Base-by-base conservation (phyloP, 306 rosid genomes). In the Dalbergia oliveri region DNA sequence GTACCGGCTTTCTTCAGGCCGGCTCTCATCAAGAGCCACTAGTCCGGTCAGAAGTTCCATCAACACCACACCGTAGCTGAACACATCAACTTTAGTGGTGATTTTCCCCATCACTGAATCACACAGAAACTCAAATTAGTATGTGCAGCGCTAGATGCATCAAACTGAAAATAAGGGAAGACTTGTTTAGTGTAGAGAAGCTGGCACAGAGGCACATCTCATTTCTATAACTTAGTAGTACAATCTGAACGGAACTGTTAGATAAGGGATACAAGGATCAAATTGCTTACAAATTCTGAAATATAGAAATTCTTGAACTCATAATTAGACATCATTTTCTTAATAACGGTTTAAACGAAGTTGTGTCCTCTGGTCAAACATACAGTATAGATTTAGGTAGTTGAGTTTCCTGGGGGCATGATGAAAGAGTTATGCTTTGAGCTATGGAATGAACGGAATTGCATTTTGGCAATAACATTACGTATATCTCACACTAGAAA, bases 101-200 rank as follows among this genome's bases (percentile, higher is more conserved):
- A 93, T 90, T 82, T 90, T 91, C 75, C 98, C 98, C 93, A 88
- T 90, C 82, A 93, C 97, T 93, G 92, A 73, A 91, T 66, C 72
- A 66, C 83, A 80, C 0, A 34, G 8, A 81, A 37, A 49, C 31
- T 63, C 6, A 19, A 71, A 11, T 79, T 73, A 69, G 81, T 33
- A 54, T n/a, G 67, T n/a, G 67, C 9, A 10, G 19, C 21, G 6
- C 62, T 56, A 72, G 12, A 64, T 56, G 41, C 43, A 76, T 26
- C 49, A 31, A 57, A 59, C 43, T 43, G 23, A 58, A 65, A 53
- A 41, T 35, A 33, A 19, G 60, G 3, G 65, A 19, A 61, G n/a
- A 66, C 6, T 45, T 49, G 1, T 50, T 39, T 54, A 72, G 18
- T 18, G 39, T 47, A 50, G n/a, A 79, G 26, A 59, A 57, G 44